Conservation (phyloP, 1,284 basidiomycete species). For the Trametes pubescens region DNA sequence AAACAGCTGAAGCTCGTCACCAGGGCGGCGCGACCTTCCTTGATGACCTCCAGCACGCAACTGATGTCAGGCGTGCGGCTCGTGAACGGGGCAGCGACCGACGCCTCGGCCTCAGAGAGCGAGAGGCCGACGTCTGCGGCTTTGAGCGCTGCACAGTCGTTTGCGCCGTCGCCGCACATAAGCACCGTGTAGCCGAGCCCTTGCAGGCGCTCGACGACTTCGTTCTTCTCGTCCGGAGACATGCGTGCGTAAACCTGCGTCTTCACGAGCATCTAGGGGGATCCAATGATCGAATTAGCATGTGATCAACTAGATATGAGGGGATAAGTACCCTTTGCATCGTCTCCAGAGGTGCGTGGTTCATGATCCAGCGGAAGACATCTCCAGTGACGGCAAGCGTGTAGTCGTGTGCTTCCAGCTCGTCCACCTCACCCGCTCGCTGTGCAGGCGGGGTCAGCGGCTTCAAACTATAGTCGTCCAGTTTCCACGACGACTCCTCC, state of each 20-base stretch:
- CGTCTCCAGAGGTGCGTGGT: conserved; percentile 93
- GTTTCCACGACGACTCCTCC: conserved; percentile 87
- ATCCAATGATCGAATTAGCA: background rate
- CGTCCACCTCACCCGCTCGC: conserved; percentile 71
- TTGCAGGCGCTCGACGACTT: conserved; percentile 95
- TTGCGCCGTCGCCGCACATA: conserved; percentile 99
- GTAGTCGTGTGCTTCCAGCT: conserved; percentile 86
- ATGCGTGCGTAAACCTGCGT: conserved; percentile 97
- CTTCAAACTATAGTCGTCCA: conserved; percentile 91
- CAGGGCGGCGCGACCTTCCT: conserved; percentile 93
- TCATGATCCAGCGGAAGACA: conserved; percentile 98
- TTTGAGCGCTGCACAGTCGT: conserved; percentile 98
- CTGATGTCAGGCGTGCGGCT: conserved; percentile 94
- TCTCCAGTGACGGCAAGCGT: conserved; percentile 96
- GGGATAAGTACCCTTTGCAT: conserved; percentile 78
- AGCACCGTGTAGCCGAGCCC: conserved; percentile 94
- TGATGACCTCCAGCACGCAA: conserved; percentile 97
- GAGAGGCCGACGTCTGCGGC: conserved; percentile 98
- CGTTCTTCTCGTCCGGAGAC: conserved; percentile 99
- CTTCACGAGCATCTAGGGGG: conserved; percentile 94
- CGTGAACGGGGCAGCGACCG: conserved; percentile 99
- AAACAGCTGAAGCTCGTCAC: conserved; percentile 99
- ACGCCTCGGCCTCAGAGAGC: conserved; percentile 97
- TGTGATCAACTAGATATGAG: background rate
- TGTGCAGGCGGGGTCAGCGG: conserved; percentile 74